Conservation (phyloP, 2,329 filamentous ascomycete species). For the Venturia aucupariae region DNA sequence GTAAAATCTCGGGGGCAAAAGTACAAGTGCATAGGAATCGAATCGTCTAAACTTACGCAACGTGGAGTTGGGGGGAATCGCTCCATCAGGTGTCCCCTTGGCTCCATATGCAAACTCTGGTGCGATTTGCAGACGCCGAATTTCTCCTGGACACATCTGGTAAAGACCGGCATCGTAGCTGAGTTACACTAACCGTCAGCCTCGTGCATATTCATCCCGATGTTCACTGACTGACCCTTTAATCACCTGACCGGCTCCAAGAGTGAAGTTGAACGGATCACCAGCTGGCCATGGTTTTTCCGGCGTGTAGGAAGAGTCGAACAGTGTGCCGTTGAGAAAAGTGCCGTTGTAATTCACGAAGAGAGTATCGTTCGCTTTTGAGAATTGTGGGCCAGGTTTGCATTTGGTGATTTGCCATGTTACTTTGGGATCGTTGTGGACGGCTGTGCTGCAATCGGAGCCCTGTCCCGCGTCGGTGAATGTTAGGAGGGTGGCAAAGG, state of each 20-base stretch:
- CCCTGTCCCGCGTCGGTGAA: background rate
- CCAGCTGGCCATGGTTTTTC: constrained; percentile 11
- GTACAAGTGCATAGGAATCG: background rate
- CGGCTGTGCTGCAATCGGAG: background rate
- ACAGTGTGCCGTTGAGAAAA: constrained; percentile 7
- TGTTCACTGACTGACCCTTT: constrained; percentile 67
- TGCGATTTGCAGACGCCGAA: constrained; percentile 79
- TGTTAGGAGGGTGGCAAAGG: background rate
- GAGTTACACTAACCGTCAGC: background rate
- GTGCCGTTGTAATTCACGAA: constrained; percentile 14
- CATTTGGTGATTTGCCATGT: constrained; percentile 7
- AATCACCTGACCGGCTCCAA: constrained; percentile 79
- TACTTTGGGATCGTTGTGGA: background rate
- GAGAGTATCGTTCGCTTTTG: constrained; percentile 5
- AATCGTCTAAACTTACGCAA: constrained; percentile 47
- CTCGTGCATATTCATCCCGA: background rate
- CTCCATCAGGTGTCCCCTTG: constrained; percentile 48
- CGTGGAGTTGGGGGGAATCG: constrained; percentile 70
- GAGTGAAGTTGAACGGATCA: constrained; percentile 63
- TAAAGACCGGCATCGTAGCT: constrained; percentile 64
- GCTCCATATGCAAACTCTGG: constrained; percentile 76
- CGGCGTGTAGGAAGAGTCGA: constrained; percentile 9
- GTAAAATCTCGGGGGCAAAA: background rate
- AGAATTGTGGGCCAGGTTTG: background rate
- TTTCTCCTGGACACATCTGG: constrained; percentile 94